Base-by-base conservation (phyloP, 768 basidiomycete genomes). In the Kwoniella bestiolae region DNA sequence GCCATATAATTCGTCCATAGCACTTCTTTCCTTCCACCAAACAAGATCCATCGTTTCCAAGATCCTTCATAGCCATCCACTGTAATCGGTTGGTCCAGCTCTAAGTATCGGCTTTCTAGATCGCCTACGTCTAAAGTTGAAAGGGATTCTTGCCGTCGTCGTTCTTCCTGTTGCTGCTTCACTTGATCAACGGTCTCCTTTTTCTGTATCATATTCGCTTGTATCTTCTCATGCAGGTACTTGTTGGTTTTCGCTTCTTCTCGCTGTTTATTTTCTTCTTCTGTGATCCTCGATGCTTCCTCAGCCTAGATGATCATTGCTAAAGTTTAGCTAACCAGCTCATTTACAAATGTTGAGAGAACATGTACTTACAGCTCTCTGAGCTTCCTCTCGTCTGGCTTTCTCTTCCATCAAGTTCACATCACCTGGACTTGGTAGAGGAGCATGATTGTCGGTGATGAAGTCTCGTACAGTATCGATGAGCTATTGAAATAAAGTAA, bases 361-460 rank as follows among this genome's bases (percentile, higher is more conserved):
- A n/a, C n/a, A n/a, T n/a, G n/a, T n/a, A 68, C 65, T 69, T 53
- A 80, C 79, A 23, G 72, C 73, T 66, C 63, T 55, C 56, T 79
- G 63, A 11, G 70, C 73, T 41, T 76, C 76, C 29, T 77, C 79
- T 38, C 79, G 49, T 23, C 71, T 55, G 5, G 79, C 76, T 56
- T 70, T 77, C 63, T 78, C 71, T 38, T 79, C 79, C 77, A 80
- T 76, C 41, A 80, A 56, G 16, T 70, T 80, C 5, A 73, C 76
- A 35, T 65, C 72, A 29, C 67, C 61, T 11, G 64, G 46, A 45
- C 52, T 69, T 5, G 79, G 71, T 35, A 80, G 47, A 11, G 73
- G 75, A 29, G 74, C 41, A 53, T 80, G 79, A 64, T 80, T 76
- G 18, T 72, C 56, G 45, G 66, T 60, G 5, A 80, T 73, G 65